A percentile compares a stretch with the other conserved stretches of the same genome.
phyloP scores from a whole-genome alignment of 2,329 filamentous ascomycete species.

The Phialocephala sp. region DNA sequence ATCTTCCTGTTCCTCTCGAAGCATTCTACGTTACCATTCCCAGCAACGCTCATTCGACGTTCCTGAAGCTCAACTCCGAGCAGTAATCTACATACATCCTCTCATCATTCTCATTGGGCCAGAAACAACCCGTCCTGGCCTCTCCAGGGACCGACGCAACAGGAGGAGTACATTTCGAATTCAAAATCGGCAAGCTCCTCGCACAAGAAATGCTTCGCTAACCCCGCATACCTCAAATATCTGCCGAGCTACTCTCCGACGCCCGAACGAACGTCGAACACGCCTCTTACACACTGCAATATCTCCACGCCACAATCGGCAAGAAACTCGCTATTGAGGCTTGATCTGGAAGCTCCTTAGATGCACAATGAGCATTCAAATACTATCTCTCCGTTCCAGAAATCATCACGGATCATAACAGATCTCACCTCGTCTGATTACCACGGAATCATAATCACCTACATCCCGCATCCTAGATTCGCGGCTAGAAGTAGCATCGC shows the following conservation, averaged over 20 bases:
- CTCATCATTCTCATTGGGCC: conserved; percentile 52
- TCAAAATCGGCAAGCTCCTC: conserved; percentile 56
- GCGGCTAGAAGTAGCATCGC: conserved; percentile 16
- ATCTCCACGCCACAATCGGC: conserved; percentile 49
- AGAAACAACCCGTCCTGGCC: conserved; percentile 55
- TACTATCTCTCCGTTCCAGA: no score
- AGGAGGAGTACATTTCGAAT: conserved; percentile 45
- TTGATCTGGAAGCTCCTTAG: no score
- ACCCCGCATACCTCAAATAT: conserved; percentile 63
- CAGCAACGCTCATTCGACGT: conserved; percentile 55
- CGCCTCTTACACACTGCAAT: conserved; percentile 63
- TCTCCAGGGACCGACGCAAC: conserved; percentile 58
- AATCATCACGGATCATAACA: no score
- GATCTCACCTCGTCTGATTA: no score
- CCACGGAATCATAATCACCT: conserved; percentile 51
- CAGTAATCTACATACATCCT: conserved; percentile 60
- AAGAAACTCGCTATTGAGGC: no score
- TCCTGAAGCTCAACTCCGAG: conserved; percentile 51
- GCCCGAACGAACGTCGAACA: conserved; percentile 59
- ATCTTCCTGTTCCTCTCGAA: conserved; percentile 44
- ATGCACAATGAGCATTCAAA: no score
- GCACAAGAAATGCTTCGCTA: conserved; percentile 47
- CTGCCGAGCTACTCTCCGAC: conserved; percentile 52
- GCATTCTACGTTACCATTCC: conserved; percentile 35
- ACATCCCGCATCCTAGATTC: conserved; percentile 37